These are phyloP conservation scores for Wickerhamiella shivajii DNA, from an alignment of 805 yeast genomes.

Conservation along the genomic window DNA sequence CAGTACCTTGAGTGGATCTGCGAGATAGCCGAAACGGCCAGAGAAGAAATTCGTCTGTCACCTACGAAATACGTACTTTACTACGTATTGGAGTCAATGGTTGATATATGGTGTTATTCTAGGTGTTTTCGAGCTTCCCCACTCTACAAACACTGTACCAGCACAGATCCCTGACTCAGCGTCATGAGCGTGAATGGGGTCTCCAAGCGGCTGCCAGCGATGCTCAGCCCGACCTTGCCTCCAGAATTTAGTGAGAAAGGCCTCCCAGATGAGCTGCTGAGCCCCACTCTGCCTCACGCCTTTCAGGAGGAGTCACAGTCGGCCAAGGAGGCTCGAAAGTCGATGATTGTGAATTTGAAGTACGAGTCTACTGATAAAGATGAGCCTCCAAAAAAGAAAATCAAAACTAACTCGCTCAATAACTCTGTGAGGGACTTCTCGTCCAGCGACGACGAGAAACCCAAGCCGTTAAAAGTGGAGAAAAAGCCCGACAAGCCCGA, in stretches of 20 bases:
- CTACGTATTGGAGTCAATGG: no score
- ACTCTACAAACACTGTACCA: no score
- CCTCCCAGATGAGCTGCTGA: conserved; percentile 24
- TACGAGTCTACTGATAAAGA: neutral
- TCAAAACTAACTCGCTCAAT: neutral
- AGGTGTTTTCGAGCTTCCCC: no score
- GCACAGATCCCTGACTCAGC: no score
- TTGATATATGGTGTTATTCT: no score
- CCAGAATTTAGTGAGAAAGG: conserved; percentile 19
- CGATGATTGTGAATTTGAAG: conserved; percentile 6
- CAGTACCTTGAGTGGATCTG: no score
- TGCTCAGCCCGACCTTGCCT: conserved; percentile 28
- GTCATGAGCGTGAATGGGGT: no score
- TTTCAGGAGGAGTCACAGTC: conserved; percentile 16
- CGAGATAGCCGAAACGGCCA: no score
- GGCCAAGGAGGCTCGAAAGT: conserved; percentile 3
- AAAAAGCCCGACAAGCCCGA: neutral
- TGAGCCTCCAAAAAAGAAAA: neutral
- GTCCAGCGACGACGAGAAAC: neutral
- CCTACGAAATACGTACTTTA: no score
- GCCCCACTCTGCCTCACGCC: conserved; percentile 28
- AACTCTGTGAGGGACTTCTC: neutral
- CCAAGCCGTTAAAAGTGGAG: neutral
- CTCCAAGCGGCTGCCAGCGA: conserved; percentile 19
- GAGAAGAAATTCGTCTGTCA: no score